phyloP scores from a whole-genome alignment of 2,329 filamentous ascomycete genomes.

The Hawksworthiomyces lignivorus region DNA sequence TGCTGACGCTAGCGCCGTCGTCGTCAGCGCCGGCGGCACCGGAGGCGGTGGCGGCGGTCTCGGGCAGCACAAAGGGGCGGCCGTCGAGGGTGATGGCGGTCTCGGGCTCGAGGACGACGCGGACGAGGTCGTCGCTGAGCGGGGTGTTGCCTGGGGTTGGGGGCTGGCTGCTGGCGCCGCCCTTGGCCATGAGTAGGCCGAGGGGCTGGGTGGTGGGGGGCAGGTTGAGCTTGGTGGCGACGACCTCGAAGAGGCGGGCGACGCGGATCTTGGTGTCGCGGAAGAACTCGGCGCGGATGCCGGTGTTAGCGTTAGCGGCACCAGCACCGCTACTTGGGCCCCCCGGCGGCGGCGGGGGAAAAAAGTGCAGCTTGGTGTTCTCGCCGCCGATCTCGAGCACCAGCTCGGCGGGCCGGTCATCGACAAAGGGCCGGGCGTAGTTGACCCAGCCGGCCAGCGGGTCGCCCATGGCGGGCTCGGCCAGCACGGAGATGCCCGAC shows the following conservation, averaged over 20 bases:
- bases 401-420: constrained; percentile 64
- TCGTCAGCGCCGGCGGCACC: constrained; percentile 18
- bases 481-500: constrained; percentile 64
- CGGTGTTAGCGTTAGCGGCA: constrained; percentile 16
- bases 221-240: constrained; percentile 72
- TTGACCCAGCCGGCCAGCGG: constrained; percentile 50
- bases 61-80: constrained; percentile 29
- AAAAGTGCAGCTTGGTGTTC: constrained; percentile 49
- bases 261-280: constrained; percentile 63
- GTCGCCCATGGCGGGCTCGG: constrained; percentile 31
- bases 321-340: constrained; percentile 15
- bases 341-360: constrained; percentile 16
- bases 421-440: constrained; percentile 81
- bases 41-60: not conserved
- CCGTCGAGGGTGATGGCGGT: constrained; percentile 54
- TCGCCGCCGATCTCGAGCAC: constrained; percentile 73
- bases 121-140: constrained; percentile 62
- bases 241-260: constrained; percentile 66
- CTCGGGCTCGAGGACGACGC: constrained; percentile 53
- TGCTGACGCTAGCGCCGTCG: no score
- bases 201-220: constrained; percentile 51
- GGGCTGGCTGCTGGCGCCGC: constrained; percentile 53
- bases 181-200: constrained; percentile 59
- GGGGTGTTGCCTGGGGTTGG: constrained; percentile 62
- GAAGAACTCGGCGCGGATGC: constrained; percentile 64